Conservation (phyloP, 441 rosid species). For the Pelargonium exstipulatum region DNA sequence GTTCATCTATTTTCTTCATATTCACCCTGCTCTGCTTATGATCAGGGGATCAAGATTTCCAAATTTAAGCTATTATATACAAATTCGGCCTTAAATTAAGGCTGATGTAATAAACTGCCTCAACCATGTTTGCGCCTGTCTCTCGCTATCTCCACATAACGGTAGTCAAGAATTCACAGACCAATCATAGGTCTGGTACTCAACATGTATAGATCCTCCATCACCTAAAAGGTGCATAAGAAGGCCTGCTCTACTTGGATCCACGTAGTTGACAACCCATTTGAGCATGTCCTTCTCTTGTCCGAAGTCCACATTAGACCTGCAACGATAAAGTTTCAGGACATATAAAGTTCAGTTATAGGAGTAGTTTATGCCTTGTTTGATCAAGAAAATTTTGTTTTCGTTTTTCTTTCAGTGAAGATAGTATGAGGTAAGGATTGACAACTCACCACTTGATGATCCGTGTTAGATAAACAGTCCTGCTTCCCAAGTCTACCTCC, state of each 20-base stretch:
- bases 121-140: background rate
- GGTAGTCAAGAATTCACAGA: slow-evolving; percentile 42
- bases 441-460: slow-evolving; percentile 60
- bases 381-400: background rate
- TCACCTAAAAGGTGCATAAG: slow-evolving; percentile 65
- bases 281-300: slow-evolving; percentile 57
- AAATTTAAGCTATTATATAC: slow-evolving; percentile 1
- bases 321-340: slow-evolving; percentile 18
- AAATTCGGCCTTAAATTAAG: background rate
- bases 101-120: background rate
- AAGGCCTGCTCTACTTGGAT: slow-evolving; percentile 67
- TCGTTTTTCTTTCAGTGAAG: background rate
- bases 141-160: background rate
- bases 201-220: slow-evolving; percentile 53
- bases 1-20: background rate
- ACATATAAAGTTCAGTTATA: background rate
- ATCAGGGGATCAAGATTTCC: background rate
- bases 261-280: slow-evolving; percentile 68
- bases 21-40: background rate
- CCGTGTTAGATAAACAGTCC: slow-evolving; percentile 54
- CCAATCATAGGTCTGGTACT: slow-evolving; percentile 71
- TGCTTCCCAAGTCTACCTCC: slow-evolving; percentile 49
- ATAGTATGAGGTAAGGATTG: too few species aligned
- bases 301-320: slow-evolving; percentile 71
- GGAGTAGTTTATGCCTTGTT: background rate